Conservation (phyloP, 1,139 yeast genomes). For the Blastobotrys persicus region DNA sequence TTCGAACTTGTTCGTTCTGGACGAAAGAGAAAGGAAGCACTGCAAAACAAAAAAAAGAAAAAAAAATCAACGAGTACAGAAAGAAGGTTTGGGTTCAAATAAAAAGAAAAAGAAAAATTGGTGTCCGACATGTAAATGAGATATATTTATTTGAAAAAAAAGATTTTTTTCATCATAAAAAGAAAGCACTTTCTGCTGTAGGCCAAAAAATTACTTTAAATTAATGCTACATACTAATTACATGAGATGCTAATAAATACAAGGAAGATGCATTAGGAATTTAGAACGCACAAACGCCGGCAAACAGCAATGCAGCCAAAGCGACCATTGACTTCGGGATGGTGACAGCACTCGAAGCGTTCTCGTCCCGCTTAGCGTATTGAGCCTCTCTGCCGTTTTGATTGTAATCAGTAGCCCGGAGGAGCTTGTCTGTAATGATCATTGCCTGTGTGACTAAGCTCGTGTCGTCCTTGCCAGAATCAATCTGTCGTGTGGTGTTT, state of each 20-base stretch:
- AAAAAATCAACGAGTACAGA: neutral
- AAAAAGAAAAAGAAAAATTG: too few species aligned
- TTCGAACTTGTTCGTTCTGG: neutral
- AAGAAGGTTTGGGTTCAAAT: neutral
- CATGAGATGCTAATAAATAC: neutral
- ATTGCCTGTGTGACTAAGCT: neutral
- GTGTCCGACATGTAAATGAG: slow-evolving; percentile 7
- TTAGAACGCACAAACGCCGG: slow-evolving; percentile 4
- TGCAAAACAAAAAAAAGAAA: slow-evolving; percentile 3
- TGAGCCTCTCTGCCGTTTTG: neutral
- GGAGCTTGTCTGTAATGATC: neutral
- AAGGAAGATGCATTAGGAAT: neutral
- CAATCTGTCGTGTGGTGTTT: neutral
- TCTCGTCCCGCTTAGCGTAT: neutral
- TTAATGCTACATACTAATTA: slow-evolving; percentile 4
- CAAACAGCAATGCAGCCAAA: slow-evolving; percentile 1
- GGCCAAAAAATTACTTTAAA: slow-evolving; percentile 3
- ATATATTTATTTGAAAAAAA: neutral
- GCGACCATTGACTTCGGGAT: slow-evolving; percentile 6
- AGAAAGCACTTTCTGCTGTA: neutral
- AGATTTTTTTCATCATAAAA: neutral
- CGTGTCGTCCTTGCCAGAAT: neutral
- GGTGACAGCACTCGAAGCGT: neutral
- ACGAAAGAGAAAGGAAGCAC: too few species aligned
- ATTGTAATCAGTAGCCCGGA: neutral